Evolutionary conservation across 2,329 filamentous ascomycete genomes (phyloP).

Genomic region (Onygenales sp.): DNA sequence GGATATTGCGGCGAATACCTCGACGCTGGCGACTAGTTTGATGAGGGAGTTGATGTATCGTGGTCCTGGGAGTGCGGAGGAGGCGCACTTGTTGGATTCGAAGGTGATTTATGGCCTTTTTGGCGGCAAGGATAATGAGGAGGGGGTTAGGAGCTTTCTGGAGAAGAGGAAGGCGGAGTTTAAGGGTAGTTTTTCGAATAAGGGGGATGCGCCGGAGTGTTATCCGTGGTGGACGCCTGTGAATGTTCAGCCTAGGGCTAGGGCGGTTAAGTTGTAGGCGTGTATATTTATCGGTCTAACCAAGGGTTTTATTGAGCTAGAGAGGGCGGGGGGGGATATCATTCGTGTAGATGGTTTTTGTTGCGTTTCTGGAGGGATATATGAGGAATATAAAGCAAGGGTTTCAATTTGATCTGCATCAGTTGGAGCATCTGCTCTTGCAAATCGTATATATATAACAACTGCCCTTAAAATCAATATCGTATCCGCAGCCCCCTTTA

Average conservation of each 20-base stretch:
- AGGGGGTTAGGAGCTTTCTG: conserved; percentile 60
- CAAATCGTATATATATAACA: no score
- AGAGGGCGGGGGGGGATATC: no score
- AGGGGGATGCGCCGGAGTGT: conserved; percentile 48
- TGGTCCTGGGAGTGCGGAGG: conserved; percentile 49
- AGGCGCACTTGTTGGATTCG: conserved; percentile 58
- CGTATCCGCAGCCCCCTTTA: no score
- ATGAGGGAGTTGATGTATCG: conserved; percentile 64
- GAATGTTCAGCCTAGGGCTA: conserved; percentile 25
- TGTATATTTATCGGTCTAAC: background rate
- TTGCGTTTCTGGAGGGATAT: no score
- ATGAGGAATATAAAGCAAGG: no score
- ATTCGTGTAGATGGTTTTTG: no score
- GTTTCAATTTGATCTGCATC: no score
- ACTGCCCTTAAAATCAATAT: no score
- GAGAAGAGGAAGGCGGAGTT: conserved; percentile 59
- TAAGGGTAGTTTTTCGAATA: conserved; percentile 36
- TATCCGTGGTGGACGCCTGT: conserved; percentile 62
- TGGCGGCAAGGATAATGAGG: conserved; percentile 49
- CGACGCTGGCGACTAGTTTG: conserved; percentile 51
- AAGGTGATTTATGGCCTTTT: conserved; percentile 31
- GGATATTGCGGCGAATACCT: conserved; percentile 59
- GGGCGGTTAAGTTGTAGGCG: conserved; percentile 2
- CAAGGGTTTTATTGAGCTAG: no score
- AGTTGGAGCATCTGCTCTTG: no score